These are phyloP conservation scores for Colletotrichum lentis DNA, from an alignment of 2,329 filamentous ascomycete species.

Conservation along the genomic window DNA sequence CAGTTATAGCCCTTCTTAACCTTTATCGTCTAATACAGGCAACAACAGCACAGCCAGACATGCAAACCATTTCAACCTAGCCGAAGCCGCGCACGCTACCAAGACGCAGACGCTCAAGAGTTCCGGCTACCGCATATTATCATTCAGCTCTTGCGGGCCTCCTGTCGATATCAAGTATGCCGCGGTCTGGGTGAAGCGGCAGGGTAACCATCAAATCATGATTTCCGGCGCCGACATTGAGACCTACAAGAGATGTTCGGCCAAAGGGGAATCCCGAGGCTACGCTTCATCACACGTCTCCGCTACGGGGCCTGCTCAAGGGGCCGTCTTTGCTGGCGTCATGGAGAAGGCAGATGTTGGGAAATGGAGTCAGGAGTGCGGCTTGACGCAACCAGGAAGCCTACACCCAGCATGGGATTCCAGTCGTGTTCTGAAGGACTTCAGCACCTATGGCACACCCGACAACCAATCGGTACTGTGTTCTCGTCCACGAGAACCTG, in stretches of 20 bases:
- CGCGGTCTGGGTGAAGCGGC: constrained; percentile 34
- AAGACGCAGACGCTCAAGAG: constrained; percentile 22
- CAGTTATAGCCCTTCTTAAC: too few relatives aligned
- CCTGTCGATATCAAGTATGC: constrained; percentile 21
- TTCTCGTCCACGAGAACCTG: constrained; percentile 31
- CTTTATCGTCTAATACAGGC: too few relatives aligned
- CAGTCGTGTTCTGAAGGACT: constrained; percentile 13
- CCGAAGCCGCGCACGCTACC: constrained; percentile 12
- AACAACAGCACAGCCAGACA: too few relatives aligned
- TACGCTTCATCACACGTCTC: constrained; percentile 37
- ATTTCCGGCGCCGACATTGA: constrained; percentile 30
- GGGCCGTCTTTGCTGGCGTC: constrained; percentile 35
- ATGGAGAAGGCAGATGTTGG: constrained; percentile 35
- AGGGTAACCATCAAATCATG: constrained; percentile 2
- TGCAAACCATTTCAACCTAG: constrained; percentile 23
- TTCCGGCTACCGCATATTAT: constrained; percentile 35
- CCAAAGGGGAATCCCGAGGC: constrained; percentile 25
- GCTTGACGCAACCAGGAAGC: constrained; percentile 11
- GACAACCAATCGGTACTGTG: constrained; percentile 31
- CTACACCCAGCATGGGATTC: constrained; percentile 2
- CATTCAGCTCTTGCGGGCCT: constrained; percentile 37
- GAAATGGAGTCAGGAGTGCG: constrained; percentile 35
- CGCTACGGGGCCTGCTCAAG: constrained; percentile 27
- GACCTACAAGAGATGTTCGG: constrained; percentile 34
- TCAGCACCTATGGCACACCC: constrained; percentile 35